Conservation (phyloP, 495 filamentous ascomycete genomes). For the Talaromyces liani region DNA sequence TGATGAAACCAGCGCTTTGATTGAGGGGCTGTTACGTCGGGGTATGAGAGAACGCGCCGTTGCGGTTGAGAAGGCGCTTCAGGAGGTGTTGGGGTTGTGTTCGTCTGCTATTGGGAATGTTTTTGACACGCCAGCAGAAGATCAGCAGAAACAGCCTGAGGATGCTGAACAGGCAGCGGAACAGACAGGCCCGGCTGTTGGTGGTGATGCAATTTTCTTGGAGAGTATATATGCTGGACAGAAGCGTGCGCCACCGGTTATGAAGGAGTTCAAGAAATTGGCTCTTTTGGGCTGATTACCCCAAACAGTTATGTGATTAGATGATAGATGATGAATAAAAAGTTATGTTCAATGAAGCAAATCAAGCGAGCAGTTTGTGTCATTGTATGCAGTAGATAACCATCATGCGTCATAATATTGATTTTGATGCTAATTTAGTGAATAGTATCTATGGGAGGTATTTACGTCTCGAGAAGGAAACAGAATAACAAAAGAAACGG, state of each 20-base stretch:
- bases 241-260: constrained; percentile 29
- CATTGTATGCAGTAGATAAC: neutral
- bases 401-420: neutral
- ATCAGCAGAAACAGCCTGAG: constrained; percentile 12
- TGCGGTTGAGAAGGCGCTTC: constrained; percentile 64
- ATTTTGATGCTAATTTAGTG: neutral
- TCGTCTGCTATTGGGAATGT: constrained; percentile 56
- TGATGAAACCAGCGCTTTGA: constrained; percentile 60
- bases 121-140: constrained; percentile 37
- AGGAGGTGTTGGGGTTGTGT: constrained; percentile 65
- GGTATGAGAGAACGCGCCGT: constrained; percentile 81
- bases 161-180: constrained; percentile 14
- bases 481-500: constrained; percentile 6
- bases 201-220: constrained; percentile 31
- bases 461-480: neutral
- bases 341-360: constrained; percentile 1
- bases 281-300: constrained; percentile 42
- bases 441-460: neutral
- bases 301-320: neutral
- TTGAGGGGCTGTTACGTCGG: constrained; percentile 66
- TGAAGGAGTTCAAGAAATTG: constrained; percentile 45
- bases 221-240: constrained; percentile 30
- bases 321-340: neutral
- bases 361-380: neutral
- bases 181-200: constrained; percentile 17